Base-by-base conservation (phyloP, 192 early-diverging fungal genomes). In the Fimicolochytrium jonesii region DNA sequence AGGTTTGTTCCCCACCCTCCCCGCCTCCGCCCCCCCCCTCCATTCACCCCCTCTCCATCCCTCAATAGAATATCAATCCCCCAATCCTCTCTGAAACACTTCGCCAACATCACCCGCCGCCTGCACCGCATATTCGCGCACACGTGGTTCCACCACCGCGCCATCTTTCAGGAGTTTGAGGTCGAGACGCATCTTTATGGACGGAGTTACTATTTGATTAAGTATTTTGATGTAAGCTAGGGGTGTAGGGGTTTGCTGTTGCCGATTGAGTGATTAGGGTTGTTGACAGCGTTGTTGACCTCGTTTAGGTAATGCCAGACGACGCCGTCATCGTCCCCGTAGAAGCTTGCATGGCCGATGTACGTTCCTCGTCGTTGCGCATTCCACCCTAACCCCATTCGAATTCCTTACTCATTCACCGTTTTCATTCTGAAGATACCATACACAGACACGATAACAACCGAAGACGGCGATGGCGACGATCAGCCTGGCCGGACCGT, bases 71-170 rank as follows among this genome's bases (percentile, higher is more conserved):
- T 67, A 18, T 48, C 67, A 7, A 70, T 77, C 29, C 87, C 87
- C 1, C 82, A 76, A 23, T 58, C 86, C 3, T 89, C 90, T 45
- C 42, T 88, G n/a, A 93, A 93, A 69, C 88, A 94, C 39, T 92
- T 92, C 59, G 83, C 88, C 61, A 84, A 83, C 39, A 92, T 96
- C 59, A 90, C 91, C 1, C 72, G 96, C n/a, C 68, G 96, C 30
- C 78, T 98, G 17, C 96, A 98, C 65, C 82, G 96, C n/a, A 87
- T 98, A 25, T 98, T 98, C 77, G 92, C 94, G 1, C 96, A 98
- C 71, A 80, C 91, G 4, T 98, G 90, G 71, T 94, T 86, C 61
- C 91, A 94, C 68, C 96, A 98, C 70, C 72, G 87, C 9, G 90
- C 91, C 57, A 68, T 91, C 4, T 98, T 97, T 75, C 87, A 89